These are phyloP conservation scores for Gypsophila paniculata DNA, from an alignment of 179 eudicot genomes.

Conservation along the genomic window DNA sequence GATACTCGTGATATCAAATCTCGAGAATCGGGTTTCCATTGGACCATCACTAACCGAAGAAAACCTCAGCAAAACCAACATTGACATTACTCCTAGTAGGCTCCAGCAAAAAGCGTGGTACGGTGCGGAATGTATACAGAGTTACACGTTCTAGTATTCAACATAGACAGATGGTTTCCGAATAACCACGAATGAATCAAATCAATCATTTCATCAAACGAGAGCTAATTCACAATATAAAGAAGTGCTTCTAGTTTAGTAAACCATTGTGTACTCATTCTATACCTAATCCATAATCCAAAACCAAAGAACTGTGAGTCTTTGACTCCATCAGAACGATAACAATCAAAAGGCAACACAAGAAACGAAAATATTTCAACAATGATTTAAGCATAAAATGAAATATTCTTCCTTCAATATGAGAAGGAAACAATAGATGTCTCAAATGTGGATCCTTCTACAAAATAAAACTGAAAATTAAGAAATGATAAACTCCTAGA, in stretches of 20 bases:
- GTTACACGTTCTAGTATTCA: too few relatives aligned
- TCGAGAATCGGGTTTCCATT: background rate
- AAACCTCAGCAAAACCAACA: background rate
- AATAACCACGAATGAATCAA: too few relatives aligned
- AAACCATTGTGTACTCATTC: too few relatives aligned
- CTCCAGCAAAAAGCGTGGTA: too few relatives aligned
- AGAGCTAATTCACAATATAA: background rate
- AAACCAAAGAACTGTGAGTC: too few relatives aligned
- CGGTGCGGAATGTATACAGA: too few relatives aligned
- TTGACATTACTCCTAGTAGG: too few relatives aligned
- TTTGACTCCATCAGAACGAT: too few relatives aligned
- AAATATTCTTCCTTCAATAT: slow-evolving; percentile 24
- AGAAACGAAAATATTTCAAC: slow-evolving; percentile 15
- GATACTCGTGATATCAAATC: background rate
- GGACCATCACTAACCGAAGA: background rate
- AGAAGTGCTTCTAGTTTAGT: too few relatives aligned
- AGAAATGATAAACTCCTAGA: slow-evolving; percentile 25
- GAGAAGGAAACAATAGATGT: slow-evolving; percentile 26
- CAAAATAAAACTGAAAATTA: slow-evolving; percentile 22
- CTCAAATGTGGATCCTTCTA: slow-evolving; percentile 26
- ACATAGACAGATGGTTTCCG: too few relatives aligned
- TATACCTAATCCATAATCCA: too few relatives aligned
- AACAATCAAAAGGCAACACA: background rate
- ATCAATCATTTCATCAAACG: background rate
- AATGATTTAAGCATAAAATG: slow-evolving; percentile 9